Conservation (phyloP, 2,329 filamentous ascomycete species). For the Microdochium bolleyi region DNA sequence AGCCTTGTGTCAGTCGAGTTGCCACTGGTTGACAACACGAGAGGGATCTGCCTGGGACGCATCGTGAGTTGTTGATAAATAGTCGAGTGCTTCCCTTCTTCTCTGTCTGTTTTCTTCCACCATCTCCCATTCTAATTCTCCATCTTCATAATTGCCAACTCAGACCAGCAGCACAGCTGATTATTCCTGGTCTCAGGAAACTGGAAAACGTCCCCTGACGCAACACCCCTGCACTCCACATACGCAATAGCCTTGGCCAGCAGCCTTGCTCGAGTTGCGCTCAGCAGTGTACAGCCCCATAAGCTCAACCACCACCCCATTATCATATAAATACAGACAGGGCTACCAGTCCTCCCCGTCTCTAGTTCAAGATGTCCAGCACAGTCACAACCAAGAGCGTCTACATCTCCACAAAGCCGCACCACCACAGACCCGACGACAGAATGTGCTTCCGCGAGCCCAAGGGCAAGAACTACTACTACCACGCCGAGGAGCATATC, state of each 20-base stretch:
- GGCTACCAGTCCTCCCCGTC: background rate
- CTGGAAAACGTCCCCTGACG: background rate
- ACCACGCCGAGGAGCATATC: slow-evolving; percentile 47
- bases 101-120: too few species aligned
- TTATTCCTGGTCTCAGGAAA: background rate
- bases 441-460: slow-evolving; percentile 41
- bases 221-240: slow-evolving; percentile 1
- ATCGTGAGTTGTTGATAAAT: background rate
- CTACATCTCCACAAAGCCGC: slow-evolving; percentile 3
- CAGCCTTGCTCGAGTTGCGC: slow-evolving; percentile 5
- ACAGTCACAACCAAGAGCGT: slow-evolving; percentile 7
- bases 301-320: background rate
- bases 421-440: slow-evolving; percentile 2
- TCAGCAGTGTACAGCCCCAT: too few species aligned
- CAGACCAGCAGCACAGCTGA: background rate
- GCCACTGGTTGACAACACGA: too few species aligned
- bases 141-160: background rate
- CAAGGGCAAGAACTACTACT: slow-evolving; percentile 44
- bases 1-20: too few species aligned
- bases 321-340: too few species aligned
- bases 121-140: background rate
- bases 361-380: slow-evolving; percentile 5
- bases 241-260: background rate
- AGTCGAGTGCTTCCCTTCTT: background rate
- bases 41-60: too few species aligned